Evolutionary conservation across 352 stramenopile genomes (phyloP), one percentile per base, ranked within the genome.

Genomic region (Globisporangium apiculatum): DNA sequence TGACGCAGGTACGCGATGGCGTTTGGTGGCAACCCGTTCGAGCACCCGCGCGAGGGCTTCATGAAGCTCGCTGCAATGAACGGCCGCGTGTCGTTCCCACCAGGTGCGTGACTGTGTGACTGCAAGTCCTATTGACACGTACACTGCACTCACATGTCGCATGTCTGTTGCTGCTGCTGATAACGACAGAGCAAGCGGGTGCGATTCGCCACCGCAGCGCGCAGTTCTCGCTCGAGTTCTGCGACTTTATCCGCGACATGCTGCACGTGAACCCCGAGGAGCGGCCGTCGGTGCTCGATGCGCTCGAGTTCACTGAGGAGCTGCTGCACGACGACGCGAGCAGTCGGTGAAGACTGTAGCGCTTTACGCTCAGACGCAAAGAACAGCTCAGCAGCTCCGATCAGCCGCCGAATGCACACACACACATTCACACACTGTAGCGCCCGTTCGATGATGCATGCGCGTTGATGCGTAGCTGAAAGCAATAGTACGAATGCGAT

Each of bases 201-300:
- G 71, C 77, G 14, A 69, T 91, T 18, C 75, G 73, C 49, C 70
- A 91, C 49, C 78, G 82, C 17, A 84, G 72, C 35, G 76, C 77
- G 51, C 65, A 78, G 46, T 94, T 86, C 67, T 81, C 83, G 37
- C 59, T 65, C 60, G 85, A 94, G 58, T 94, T 94, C 52, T 93
- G 83, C 61, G 83, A 94, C 42, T 94, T 94, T 41, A 91, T 94
- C 47, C 80, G 80, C 6, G 83, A 93, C 48, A 94, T 94, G 85
- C 74, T 94, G 45, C 83, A 91, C 50, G 80, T 75, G 37, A 90
- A 91, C 59, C 79, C 85, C 4, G 79, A 91, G 42, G 83, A 94
- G 64, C 74, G 85, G 1, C 83, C 83, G 31, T 90, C 83, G 6
- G 72, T 91, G 14, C 62, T 90, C 50, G 83, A 94, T 51, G 79